Percentiles rank a stretch among this genome's conserved stretches.
These are phyloP conservation scores for Aspergillus incahuasiensis DNA, from an alignment of 495 filamentous ascomycete genomes.

Conservation along the genomic window DNA sequence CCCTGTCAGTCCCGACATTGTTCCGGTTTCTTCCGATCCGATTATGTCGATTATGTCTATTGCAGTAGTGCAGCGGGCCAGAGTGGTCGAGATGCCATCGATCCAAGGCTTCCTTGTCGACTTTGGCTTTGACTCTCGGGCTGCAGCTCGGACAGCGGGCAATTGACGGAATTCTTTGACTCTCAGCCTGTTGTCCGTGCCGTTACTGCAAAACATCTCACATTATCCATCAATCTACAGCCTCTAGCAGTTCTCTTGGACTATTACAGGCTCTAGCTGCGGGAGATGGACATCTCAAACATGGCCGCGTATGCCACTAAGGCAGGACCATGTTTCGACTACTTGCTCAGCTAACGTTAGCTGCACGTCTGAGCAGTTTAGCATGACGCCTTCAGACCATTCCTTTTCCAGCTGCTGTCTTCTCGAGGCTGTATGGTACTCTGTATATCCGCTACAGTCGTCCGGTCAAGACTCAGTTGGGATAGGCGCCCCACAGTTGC, in stretches of 20 bases:
- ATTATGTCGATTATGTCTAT: conserved; percentile 2
- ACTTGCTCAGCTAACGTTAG: conserved; percentile 16
- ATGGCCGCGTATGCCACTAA: conserved; percentile 23
- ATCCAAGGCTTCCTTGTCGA: neutral
- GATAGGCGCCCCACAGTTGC: neutral
- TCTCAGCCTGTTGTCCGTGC: neutral
- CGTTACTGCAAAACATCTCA: neutral
- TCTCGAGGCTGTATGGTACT: too few species aligned
- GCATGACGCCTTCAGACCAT: conserved; percentile 22
- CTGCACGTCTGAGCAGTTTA: conserved; percentile 26
- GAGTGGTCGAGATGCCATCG: conserved; percentile 2
- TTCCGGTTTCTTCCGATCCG: conserved; percentile 21
- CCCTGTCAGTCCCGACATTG: conserved; percentile 14
- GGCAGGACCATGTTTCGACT: conserved; percentile 24
- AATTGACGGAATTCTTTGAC: neutral
- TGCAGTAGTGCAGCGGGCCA: neutral
- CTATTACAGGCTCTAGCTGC: conserved; percentile 9
- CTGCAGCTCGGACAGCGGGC: neutral
- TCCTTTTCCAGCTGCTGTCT: conserved; percentile 2
- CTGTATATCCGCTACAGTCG: too few species aligned
- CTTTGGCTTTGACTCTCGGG: neutral
- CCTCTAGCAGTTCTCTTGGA: neutral
- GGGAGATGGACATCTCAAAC: conserved; percentile 27
- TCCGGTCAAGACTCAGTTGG: neutral
- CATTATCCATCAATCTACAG: neutral